A percentile compares a stretch with the other conserved stretches of the same genome.
phyloP scores from a whole-genome alignment of 2,329 filamentous ascomycete genomes.

The Aspergillus sp. region DNA sequence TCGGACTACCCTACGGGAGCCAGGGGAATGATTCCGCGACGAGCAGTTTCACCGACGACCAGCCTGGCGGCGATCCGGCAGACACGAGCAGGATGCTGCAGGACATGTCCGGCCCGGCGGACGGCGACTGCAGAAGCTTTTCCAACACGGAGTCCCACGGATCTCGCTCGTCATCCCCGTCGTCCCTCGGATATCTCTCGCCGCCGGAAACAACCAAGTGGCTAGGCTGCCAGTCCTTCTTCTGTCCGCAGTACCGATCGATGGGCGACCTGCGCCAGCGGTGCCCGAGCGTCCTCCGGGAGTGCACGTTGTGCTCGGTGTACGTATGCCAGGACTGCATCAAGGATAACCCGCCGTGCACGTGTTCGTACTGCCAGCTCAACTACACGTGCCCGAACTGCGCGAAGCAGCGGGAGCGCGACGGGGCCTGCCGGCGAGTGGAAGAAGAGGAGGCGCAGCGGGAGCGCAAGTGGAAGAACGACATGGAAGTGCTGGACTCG shows the following conservation, averaged over 20 bases:
- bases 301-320: conserved; percentile 38
- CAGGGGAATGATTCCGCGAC: conserved; percentile 20
- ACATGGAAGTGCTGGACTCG: conserved; percentile 31
- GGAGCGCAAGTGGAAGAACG: conserved; percentile 32
- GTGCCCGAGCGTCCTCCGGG: conserved; percentile 34
- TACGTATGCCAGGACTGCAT: conserved; percentile 39
- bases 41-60: conserved; percentile 28
- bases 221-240: conserved; percentile 41
- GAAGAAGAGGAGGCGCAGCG: conserved; percentile 30
- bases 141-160: conserved; percentile 33
- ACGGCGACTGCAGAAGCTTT: conserved; percentile 25
- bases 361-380: conserved; percentile 34
- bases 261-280: conserved; percentile 38
- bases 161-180: conserved; percentile 32
- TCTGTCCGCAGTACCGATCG: conserved; percentile 36
- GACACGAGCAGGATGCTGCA: conserved; percentile 14
- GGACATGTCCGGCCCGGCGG: conserved; percentile 13
- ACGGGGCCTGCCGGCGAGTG: conserved; percentile 30
- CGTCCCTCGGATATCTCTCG: conserved; percentile 29
- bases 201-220: conserved; percentile 29
- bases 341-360: conserved; percentile 31
- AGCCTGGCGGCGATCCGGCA: conserved; percentile 16
- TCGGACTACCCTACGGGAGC: conserved; percentile 21
- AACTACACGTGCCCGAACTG: conserved; percentile 39
- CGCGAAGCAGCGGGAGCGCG: conserved; percentile 27